A percentile compares a stretch with the other conserved stretches of the same genome.
Conservation (phyloP, 805 yeast genomes). For the Priceomyces carsonii region DNA sequence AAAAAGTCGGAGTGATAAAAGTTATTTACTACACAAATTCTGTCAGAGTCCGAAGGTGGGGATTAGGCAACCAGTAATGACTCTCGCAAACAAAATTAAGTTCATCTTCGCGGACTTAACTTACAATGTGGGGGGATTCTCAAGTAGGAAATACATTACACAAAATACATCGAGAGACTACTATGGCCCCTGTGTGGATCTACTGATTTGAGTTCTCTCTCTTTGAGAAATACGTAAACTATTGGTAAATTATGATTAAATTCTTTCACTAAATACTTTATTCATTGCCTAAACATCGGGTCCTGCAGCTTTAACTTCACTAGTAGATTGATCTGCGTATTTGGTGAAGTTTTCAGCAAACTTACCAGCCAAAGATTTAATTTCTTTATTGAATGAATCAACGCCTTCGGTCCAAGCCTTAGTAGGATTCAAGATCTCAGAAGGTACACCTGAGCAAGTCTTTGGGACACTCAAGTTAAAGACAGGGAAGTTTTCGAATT, state of each 20-base stretch:
- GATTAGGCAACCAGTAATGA: no score
- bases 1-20: no score
- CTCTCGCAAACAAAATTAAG: no score
- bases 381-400: conserved; percentile 38
- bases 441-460: conserved; percentile 77
- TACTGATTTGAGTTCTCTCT: not conserved
- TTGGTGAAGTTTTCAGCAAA: conserved; percentile 86
- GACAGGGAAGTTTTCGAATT: conserved; percentile 80
- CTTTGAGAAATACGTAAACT: not conserved
- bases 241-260: not conserved
- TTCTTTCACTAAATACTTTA: conserved; percentile 12
- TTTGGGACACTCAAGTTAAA: conserved; percentile 89
- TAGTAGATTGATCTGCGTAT: conserved; percentile 78
- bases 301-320: conserved; percentile 91
- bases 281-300: conserved; percentile 48
- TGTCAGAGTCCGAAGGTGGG: no score
- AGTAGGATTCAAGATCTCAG: conserved; percentile 83
- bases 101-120: not conserved
- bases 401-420: conserved; percentile 65
- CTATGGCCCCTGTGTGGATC: not conserved
- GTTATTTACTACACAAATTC: no score
- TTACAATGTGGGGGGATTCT: not conserved
- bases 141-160: not conserved
- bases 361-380: conserved; percentile 66
- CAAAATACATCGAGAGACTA: not conserved